Conservation (phyloP, 306 rosid species). For the Pyrus betulifolia region DNA sequence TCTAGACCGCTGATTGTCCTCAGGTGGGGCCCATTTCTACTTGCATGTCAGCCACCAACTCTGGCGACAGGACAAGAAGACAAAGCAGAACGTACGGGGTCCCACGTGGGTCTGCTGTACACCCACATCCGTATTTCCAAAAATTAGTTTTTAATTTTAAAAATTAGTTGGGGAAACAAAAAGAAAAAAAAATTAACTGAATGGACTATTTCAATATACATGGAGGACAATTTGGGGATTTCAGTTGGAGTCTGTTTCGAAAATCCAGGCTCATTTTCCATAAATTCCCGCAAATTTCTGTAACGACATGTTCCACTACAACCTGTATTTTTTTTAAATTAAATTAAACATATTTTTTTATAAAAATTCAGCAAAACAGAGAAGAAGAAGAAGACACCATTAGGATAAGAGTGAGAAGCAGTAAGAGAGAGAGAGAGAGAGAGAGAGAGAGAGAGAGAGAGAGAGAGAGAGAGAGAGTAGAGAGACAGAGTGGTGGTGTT, state of each 20-base stretch:
- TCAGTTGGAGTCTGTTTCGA: constrained; percentile 6
- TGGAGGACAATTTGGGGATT: constrained; percentile 8
- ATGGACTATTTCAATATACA: not conserved
- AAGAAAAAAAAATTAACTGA: not conserved
- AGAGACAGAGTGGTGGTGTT: not conserved
- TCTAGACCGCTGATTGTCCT: not conserved
- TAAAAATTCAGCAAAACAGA: not conserved
- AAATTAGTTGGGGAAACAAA: not conserved
- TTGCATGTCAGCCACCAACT: not conserved
- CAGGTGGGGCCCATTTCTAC: not conserved
- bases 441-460: not conserved
- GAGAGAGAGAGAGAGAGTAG: not conserved
- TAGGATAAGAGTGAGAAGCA: constrained; percentile 1
- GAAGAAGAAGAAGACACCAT: no score
- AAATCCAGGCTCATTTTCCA: constrained; percentile 33
- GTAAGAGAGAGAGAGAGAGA: not conserved
- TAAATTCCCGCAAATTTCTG: constrained; percentile 28
- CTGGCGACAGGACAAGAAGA: not conserved
- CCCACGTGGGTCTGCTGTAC: not conserved
- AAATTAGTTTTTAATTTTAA: not conserved
- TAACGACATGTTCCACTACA: constrained; percentile 22
- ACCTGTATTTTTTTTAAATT: not conserved
- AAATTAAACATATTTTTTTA: not conserved
- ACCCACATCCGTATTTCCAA: constrained; percentile 16
- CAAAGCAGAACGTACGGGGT: not conserved